These are phyloP conservation scores for Amanita thiersii DNA, from an alignment of 768 basidiomycete genomes.

Conservation along the genomic window DNA sequence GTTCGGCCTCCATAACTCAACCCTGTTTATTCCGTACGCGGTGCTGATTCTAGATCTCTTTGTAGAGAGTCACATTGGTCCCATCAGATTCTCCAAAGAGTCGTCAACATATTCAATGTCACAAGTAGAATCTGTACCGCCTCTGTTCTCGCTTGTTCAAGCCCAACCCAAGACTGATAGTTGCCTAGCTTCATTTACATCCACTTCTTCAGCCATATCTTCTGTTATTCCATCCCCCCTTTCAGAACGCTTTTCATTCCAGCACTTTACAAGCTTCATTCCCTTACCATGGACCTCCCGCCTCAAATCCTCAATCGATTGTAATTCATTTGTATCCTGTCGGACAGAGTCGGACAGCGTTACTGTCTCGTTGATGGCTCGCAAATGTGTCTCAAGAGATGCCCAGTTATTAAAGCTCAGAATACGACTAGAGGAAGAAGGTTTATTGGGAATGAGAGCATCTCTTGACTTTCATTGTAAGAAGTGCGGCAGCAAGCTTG, in stretches of 20 bases:
- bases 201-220: slow-evolving; percentile 38
- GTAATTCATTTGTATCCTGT: slow-evolving; percentile 1
- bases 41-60: slow-evolving; percentile 39
- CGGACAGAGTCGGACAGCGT: too few species aligned
- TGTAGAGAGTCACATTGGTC: slow-evolving; percentile 19
- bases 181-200: slow-evolving; percentile 10
- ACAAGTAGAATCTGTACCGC: neutral
- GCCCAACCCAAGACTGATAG: slow-evolving; percentile 9
- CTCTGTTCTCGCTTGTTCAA: too few species aligned
- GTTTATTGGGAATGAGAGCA: slow-evolving; percentile 18
- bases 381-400: slow-evolving; percentile 52
- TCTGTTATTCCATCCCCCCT: slow-evolving; percentile 34
- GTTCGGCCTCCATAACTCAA: slow-evolving; percentile 54
- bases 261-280: slow-evolving; percentile 53
- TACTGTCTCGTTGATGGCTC: slow-evolving; percentile 11
- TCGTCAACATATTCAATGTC: neutral
- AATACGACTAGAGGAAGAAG: slow-evolving; percentile 40
- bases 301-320: too few species aligned
- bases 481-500: slow-evolving; percentile 28
- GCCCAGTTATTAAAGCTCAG: slow-evolving; percentile 60
- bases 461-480: slow-evolving; percentile 25
- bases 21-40: slow-evolving; percentile 48
- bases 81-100: neutral
- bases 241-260: slow-evolving; percentile 50
- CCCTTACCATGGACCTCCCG: slow-evolving; percentile 9